These are phyloP conservation scores for Paragyromitra xinjiangensis DNA, from an alignment of 495 filamentous ascomycete species.

Conservation along the genomic window DNA sequence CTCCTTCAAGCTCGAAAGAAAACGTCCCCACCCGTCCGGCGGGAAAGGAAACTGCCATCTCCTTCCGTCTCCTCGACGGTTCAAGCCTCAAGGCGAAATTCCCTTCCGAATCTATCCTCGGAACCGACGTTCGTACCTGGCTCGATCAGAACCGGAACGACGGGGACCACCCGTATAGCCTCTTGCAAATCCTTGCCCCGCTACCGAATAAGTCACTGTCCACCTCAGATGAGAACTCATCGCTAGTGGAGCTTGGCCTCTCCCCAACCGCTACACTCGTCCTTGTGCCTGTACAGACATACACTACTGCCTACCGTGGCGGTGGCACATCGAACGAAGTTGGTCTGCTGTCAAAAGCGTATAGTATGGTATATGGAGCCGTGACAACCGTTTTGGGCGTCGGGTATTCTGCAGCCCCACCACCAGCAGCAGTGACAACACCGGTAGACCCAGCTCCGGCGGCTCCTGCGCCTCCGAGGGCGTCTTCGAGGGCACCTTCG, in stretches of 20 bases:
- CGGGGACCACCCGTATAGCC: slow-evolving; percentile 70
- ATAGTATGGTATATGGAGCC: slow-evolving; percentile 61
- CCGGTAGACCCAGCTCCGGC: background rate
- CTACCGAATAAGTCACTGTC: slow-evolving; percentile 76
- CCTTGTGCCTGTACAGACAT: slow-evolving; percentile 72
- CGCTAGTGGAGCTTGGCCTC: slow-evolving; percentile 72
- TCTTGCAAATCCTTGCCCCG: slow-evolving; percentile 85
- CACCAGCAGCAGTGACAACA: background rate
- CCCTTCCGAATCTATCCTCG: slow-evolving; percentile 69
- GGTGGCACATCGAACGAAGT: slow-evolving; percentile 23
- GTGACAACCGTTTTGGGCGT: slow-evolving; percentile 66
- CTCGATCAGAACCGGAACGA: slow-evolving; percentile 65
- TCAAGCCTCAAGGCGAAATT: slow-evolving; percentile 78
- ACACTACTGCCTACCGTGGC: slow-evolving; percentile 68
- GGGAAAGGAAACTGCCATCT: slow-evolving; percentile 67
- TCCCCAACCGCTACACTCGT: slow-evolving; percentile 83
- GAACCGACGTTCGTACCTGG: slow-evolving; percentile 76
- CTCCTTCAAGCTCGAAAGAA: slow-evolving; percentile 2
- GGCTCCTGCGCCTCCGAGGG: background rate
- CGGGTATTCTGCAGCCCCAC: slow-evolving; percentile 52
- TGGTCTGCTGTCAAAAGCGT: slow-evolving; percentile 60
- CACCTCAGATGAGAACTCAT: slow-evolving; percentile 74
- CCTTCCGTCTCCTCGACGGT: slow-evolving; percentile 86
- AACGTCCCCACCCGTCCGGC: slow-evolving; percentile 8
- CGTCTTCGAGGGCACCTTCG: background rate